Evolutionary conservation across 1,284 basidiomycete genomes (phyloP), one percentile per base, ranked within the genome.

Genomic region (Somion occarium): DNA sequence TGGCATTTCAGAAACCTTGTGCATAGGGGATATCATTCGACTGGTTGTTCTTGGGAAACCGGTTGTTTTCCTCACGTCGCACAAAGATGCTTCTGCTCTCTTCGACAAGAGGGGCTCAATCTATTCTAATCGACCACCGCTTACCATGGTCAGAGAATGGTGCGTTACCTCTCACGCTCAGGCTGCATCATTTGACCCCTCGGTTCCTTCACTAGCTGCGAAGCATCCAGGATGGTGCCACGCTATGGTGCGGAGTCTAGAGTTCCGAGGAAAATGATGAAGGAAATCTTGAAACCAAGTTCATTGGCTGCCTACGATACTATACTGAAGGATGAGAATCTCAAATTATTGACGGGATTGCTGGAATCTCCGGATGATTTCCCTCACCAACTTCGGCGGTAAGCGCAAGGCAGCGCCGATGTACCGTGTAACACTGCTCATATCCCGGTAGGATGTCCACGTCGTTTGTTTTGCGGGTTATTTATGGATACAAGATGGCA

Each of bases 91-190:
- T 0, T 69, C 70, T 38, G 85, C 86, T 42, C 67, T 89, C 47
- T 69, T 89, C 55, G 85, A 87, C 54, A 83, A 79, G 61, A 77
- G 80, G 26, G 83, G 84, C 19, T 70, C 74, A 5, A 80, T 86
- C 50, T 88, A 88, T 64, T 81, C 83, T 19, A 85, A 88, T 66
- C 85, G 83, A 59, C 83, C 84, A 0, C 69, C 71, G 30, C 69
- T 88, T 30, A 70, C 83, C 49, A 88, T 88, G 86, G 72, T 70
- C 43, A 67, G 68, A 42, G 70, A 88, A 55, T 70, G 88, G 61
- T 73, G 59, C 46, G 68, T 64, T 41, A 25, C 30, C 13, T 51
- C 23, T 15, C 50, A 48, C 48, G 44, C 19, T 13, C 4, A 7
- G 42, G 11, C n/a, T 15, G 4, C 5, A 39, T 5, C 5, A n/a